These are phyloP conservation scores for Primulina huaijiensis DNA, from an alignment of 257 asterid genomes.

Conservation along the genomic window DNA sequence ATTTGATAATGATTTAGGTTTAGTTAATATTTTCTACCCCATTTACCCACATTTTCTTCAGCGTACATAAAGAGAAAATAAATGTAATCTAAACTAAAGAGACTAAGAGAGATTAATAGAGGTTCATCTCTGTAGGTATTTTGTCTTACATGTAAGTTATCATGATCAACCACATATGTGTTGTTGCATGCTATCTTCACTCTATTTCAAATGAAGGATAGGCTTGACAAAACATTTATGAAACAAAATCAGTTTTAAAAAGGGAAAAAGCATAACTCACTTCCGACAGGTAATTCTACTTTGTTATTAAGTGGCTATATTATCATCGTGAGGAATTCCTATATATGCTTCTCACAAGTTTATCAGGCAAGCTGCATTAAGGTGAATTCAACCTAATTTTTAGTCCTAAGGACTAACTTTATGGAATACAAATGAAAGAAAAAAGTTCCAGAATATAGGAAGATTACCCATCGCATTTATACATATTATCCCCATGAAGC, in stretches of 20 bases:
- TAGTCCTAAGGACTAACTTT: background rate
- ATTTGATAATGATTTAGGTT: background rate
- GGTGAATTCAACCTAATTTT: background rate
- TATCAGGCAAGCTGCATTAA: background rate
- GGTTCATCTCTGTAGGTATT: background rate
- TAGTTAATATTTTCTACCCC: background rate
- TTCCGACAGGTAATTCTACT: background rate
- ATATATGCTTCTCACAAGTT: background rate
- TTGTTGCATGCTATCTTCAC: background rate
- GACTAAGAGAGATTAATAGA: background rate
- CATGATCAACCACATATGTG: background rate
- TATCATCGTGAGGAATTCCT: background rate
- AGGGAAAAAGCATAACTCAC: background rate
- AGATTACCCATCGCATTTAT: constrained; percentile 86
- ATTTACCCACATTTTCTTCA: background rate
- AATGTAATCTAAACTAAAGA: background rate
- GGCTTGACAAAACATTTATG: background rate
- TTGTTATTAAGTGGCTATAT: background rate
- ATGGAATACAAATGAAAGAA: background rate
- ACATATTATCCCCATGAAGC: constrained; percentile 99
- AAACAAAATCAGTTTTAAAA: background rate
- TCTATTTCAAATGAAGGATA: background rate
- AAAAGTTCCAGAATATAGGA: constrained; percentile 19
- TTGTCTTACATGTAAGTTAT: background rate
- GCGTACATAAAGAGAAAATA: background rate